A percentile compares a stretch with the other conserved stretches of the same genome.
These are phyloP conservation scores for Rhizophagus prolifer DNA, from an alignment of 192 early-diverging fungal genomes.

Conservation along the genomic window DNA sequence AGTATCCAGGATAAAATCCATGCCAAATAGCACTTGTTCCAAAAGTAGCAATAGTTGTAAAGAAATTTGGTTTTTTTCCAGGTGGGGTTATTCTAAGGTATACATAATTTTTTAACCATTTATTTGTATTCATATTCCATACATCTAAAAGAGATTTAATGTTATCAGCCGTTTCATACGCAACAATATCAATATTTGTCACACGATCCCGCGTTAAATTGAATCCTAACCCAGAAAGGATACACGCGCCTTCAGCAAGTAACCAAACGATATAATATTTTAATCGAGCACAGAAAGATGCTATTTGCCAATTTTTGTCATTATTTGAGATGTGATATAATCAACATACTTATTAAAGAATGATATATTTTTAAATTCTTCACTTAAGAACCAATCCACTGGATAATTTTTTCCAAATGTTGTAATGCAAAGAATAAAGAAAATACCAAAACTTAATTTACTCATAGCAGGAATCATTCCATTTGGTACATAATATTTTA, in stretches of 20 bases:
- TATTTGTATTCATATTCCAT: conserved; percentile 92
- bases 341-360: conserved; percentile 16
- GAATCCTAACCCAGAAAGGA: conserved; percentile 81
- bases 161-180: conserved; percentile 76
- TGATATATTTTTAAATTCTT: conserved; percentile 12
- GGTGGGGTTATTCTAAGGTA: conserved; percentile 64
- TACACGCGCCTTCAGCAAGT: conserved; percentile 82
- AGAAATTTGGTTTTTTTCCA: conserved; percentile 52
- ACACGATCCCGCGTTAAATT: conserved; percentile 61
- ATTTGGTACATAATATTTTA: conserved; percentile 14
- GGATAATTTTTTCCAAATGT: conserved; percentile 4
- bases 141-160: conserved; percentile 70
- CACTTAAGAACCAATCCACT: conserved; percentile 21
- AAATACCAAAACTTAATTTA: conserved; percentile 10
- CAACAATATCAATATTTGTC: conserved; percentile 73
- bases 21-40: conserved; percentile 91
- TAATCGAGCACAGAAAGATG: conserved; percentile 61
- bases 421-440: neutral
- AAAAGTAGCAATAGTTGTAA: conserved; percentile 77
- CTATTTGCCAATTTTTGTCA: too few relatives aligned
- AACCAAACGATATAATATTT: conserved; percentile 95
- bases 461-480: conserved; percentile 17
- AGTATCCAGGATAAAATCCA: conserved; percentile 89
- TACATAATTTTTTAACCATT: conserved; percentile 86
- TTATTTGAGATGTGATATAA: neutral